phyloP scores from a whole-genome alignment of 352 stramenopile genomes.

The Pilasporangium apinafurcum region DNA sequence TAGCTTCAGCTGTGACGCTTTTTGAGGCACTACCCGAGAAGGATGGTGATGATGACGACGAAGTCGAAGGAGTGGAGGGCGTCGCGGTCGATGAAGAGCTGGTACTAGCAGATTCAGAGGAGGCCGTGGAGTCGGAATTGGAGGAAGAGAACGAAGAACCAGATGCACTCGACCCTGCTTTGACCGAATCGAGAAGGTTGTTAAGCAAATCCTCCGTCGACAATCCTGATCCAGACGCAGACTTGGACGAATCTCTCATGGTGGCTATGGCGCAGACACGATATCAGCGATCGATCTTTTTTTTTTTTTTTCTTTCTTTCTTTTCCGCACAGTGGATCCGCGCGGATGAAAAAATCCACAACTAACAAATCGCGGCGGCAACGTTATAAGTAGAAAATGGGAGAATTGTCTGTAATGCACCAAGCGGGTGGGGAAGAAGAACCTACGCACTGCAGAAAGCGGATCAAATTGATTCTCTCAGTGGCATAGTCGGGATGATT shows the following conservation, averaged over 20 bases:
- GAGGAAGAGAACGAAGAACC: neutral
- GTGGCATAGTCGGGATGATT: too few species aligned
- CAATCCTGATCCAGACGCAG: neutral
- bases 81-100: neutral
- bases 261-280: constrained; percentile 7
- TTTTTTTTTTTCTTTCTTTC: neutral
- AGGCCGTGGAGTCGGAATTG: neutral
- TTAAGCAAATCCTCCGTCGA: constrained; percentile 9
- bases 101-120: neutral
- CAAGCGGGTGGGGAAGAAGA: too few species aligned
- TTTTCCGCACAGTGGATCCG: too few species aligned
- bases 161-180: neutral
- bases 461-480: too few species aligned
- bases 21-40: neutral
- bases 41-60: neutral
- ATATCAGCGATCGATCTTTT: constrained; percentile 8
- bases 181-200: constrained; percentile 14
- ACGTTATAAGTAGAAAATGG: too few species aligned
- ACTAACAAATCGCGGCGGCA: too few species aligned
- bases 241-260: constrained; percentile 9
- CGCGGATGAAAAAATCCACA: too few species aligned
- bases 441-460: too few species aligned
- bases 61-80: neutral
- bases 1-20: neutral
- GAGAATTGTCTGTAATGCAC: too few species aligned